Percentiles rank a stretch among this genome's conserved stretches.
These are phyloP conservation scores for Samsoniella hepiali DNA, from an alignment of 2,329 filamentous ascomycete species.

Conservation along the genomic window DNA sequence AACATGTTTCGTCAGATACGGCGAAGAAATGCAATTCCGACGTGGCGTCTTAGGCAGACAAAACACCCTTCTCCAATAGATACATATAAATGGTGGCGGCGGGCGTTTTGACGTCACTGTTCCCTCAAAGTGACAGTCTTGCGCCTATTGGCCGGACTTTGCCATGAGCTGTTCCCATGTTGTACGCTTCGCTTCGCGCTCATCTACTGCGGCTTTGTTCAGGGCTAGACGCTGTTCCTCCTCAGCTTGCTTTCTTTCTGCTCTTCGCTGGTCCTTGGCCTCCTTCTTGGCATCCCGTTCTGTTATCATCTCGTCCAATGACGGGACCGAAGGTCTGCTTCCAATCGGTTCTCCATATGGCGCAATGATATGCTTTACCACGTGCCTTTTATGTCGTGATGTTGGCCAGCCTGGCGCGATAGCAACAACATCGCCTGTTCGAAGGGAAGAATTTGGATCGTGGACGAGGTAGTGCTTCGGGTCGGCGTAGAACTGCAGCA, in stretches of 20 bases:
- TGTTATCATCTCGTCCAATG: conserved; percentile 57
- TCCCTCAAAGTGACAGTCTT: no score
- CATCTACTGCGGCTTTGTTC: conserved; percentile 28
- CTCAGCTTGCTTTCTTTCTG: conserved; percentile 24
- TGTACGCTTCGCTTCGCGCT: conserved; percentile 26
- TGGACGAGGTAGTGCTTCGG: conserved; percentile 68
- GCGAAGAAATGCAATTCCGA: background rate
- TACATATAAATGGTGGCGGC: background rate
- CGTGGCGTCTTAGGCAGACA: background rate
- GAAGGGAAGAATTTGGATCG: conserved; percentile 71
- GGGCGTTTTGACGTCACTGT: background rate
- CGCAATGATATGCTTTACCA: conserved; percentile 71
- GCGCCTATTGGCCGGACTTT: background rate
- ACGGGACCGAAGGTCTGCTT: conserved; percentile 63
- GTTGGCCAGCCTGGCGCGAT: conserved; percentile 65
- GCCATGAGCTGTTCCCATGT: conserved; percentile 19
- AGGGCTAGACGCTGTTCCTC: conserved; percentile 21
- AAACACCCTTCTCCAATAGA: background rate
- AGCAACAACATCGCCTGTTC: conserved; percentile 70
- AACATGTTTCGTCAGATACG: background rate
- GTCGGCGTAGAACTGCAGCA: conserved; percentile 52
- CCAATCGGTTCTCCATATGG: conserved; percentile 62
- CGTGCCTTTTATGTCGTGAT: conserved; percentile 66
- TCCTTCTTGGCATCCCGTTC: conserved; percentile 52
- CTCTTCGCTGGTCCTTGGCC: conserved; percentile 54